Evolutionary conservation across 192 early-diverging fungal species (phyloP).

Genomic region (Phlyctochytrium planicorne): DNA sequence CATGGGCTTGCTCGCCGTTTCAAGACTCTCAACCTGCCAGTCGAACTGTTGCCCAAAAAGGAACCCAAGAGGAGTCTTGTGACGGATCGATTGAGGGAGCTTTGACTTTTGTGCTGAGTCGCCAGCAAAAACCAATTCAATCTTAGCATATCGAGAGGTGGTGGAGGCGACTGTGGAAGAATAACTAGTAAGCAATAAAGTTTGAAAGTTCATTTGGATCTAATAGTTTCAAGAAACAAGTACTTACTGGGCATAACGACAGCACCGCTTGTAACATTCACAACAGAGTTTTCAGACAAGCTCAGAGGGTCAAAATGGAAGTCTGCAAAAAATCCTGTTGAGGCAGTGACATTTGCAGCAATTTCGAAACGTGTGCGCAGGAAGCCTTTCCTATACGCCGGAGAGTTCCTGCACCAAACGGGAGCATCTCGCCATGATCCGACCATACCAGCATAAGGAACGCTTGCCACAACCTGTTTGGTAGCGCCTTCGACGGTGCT

Average conservation of each 20-base stretch:
- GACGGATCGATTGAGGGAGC: neutral
- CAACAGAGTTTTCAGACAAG: neutral
- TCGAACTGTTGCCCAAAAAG: neutral
- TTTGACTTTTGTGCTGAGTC: neutral
- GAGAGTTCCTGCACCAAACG: conserved; percentile 4
- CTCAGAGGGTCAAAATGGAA: neutral
- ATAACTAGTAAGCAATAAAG: neutral
- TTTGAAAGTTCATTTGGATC: too few relatives aligned
- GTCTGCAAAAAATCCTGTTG: neutral
- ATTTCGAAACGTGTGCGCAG: neutral
- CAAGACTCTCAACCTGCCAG: neutral
- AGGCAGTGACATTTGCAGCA: conserved; percentile 3
- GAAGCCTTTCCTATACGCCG: neutral
- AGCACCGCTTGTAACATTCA: neutral
- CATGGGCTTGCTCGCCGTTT: neutral
- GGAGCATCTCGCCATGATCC: neutral
- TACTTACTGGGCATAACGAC: neutral
- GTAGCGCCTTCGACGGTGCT: neutral
- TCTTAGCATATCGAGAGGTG: neutral
- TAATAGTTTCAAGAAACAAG: too few relatives aligned
- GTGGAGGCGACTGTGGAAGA: neutral
- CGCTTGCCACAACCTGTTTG: conserved; percentile 1
- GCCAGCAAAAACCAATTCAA: neutral
- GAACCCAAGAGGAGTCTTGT: conserved; percentile 3
- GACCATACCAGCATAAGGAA: conserved; percentile 27